Evolutionary conservation across 208 protist genomes (phyloP).

Genomic region (Novymonas esmeraldas): DNA sequence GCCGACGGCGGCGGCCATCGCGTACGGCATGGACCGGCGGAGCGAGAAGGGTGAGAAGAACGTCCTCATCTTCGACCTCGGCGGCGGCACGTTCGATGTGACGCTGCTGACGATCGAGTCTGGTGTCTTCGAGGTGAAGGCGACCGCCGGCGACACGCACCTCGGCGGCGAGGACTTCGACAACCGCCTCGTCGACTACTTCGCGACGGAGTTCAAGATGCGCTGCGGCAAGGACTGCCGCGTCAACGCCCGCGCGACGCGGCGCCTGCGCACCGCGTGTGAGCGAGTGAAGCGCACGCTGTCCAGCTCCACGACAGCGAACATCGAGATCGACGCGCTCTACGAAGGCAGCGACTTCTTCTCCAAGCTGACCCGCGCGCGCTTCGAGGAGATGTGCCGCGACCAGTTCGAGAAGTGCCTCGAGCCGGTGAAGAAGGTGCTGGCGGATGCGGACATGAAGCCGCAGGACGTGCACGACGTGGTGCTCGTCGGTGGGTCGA

Average conservation of each 20-base stretch:
- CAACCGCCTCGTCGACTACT: slow-evolving; percentile 98
- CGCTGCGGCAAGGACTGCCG: slow-evolving; percentile 79
- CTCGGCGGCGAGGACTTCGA: slow-evolving; percentile 99
- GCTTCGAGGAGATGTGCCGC: slow-evolving; percentile 98
- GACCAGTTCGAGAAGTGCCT: slow-evolving; percentile 90
- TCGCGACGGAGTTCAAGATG: slow-evolving; percentile 96
- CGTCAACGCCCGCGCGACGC: slow-evolving; percentile 70
- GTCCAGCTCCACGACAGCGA: slow-evolving; percentile 91
- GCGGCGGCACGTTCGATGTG: slow-evolving; percentile 99
- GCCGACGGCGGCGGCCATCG: slow-evolving; percentile 99
- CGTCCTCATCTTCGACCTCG: slow-evolving; percentile 98
- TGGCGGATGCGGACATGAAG: slow-evolving; percentile 91
- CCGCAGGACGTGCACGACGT: slow-evolving; percentile 91
- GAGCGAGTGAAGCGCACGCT: slow-evolving; percentile 98
- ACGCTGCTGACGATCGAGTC: slow-evolving; percentile 99
- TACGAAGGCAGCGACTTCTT: slow-evolving; percentile 98
- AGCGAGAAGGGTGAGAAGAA: slow-evolving; percentile 86
- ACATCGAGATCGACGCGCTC: slow-evolving; percentile 98
- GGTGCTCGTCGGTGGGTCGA: slow-evolving; percentile 96
- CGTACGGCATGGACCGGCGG: slow-evolving; percentile 98
- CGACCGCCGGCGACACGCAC: slow-evolving; percentile 99
- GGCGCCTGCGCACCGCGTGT: slow-evolving; percentile 86
- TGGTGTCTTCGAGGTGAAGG: slow-evolving; percentile 99
- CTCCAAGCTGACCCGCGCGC: slow-evolving; percentile 97
- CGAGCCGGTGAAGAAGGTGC: slow-evolving; percentile 84